These are phyloP conservation scores for Kodamaea restingae DNA, from an alignment of 805 yeast genomes.

Conservation along the genomic window DNA sequence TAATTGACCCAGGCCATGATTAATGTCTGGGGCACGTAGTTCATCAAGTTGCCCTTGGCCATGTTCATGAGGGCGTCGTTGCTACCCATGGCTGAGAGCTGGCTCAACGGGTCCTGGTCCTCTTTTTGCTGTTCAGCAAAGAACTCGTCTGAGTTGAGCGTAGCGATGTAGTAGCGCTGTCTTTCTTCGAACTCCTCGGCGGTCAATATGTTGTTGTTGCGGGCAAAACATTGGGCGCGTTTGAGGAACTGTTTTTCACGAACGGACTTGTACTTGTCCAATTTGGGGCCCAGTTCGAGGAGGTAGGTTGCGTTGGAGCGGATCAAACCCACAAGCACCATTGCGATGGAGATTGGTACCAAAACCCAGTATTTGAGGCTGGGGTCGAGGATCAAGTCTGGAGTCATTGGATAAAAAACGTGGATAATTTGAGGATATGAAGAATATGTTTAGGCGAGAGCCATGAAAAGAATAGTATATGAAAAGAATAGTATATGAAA, in stretches of 20 bases:
- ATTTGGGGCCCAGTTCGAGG: slow-evolving; percentile 55
- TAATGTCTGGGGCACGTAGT: slow-evolving; percentile 84
- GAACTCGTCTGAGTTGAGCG: slow-evolving; percentile 51
- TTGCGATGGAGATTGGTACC: slow-evolving; percentile 81
- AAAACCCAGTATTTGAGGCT: slow-evolving; percentile 84
- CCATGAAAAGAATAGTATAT: background rate
- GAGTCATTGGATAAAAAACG: slow-evolving; percentile 5
- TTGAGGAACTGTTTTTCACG: slow-evolving; percentile 60
- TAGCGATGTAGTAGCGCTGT: slow-evolving; percentile 44
- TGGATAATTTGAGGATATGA: no score
- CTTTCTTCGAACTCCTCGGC: slow-evolving; percentile 50
- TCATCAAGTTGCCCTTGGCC: slow-evolving; percentile 78
- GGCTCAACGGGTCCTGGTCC: slow-evolving; percentile 39
- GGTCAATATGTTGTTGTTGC: slow-evolving; percentile 50
- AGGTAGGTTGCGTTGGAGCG: slow-evolving; percentile 65
- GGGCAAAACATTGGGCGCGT: slow-evolving; percentile 55
- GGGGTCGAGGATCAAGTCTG: slow-evolving; percentile 62
- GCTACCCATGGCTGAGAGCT: slow-evolving; percentile 65
- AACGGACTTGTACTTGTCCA: slow-evolving; percentile 46
- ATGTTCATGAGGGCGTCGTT: slow-evolving; percentile 71
- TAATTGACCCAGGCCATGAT: slow-evolving; percentile 96
- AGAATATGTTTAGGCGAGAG: background rate
- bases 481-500: no score
- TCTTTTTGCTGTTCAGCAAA: slow-evolving; percentile 45
- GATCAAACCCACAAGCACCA: slow-evolving; percentile 82